Conservation (phyloP, 2,329 filamentous ascomycete genomes). For the Apiospora marii region DNA sequence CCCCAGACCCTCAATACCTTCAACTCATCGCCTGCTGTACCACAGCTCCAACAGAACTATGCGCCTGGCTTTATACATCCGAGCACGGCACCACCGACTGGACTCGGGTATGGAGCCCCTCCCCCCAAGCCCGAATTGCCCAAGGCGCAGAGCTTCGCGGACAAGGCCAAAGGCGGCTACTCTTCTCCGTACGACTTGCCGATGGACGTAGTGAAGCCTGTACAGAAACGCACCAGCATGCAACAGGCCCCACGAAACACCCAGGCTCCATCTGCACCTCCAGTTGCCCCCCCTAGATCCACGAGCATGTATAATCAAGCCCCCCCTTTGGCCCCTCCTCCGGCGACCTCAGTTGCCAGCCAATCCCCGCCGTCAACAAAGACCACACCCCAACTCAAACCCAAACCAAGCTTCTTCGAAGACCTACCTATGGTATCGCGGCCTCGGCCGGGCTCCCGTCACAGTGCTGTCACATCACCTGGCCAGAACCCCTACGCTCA, state of each 20-base stretch:
- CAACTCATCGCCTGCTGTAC: constrained; percentile 52
- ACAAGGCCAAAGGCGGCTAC: constrained; percentile 92
- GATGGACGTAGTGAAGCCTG: constrained; percentile 79
- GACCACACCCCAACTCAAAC: constrained; percentile 44
- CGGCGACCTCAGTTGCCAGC: constrained; percentile 36
- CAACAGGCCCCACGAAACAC: constrained; percentile 60
- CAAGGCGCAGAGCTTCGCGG: constrained; percentile 83
- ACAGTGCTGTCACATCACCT: constrained; percentile 38
- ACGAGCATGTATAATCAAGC: constrained; percentile 61
- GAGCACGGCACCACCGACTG: constrained; percentile 37
- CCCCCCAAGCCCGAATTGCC: constrained; percentile 54
- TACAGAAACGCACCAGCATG: constrained; percentile 69
- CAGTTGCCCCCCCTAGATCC: constrained; percentile 58
- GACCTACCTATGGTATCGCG: constrained; percentile 72
- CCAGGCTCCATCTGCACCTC: constrained; percentile 49
- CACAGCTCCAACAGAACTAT: constrained; percentile 37
- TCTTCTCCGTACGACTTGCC: constrained; percentile 94
- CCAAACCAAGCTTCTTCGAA: constrained; percentile 74
- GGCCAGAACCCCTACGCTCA: constrained; percentile 34
- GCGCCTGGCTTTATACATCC: constrained; percentile 40
- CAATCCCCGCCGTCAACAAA: constrained; percentile 48
- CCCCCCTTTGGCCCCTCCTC: constrained; percentile 30
- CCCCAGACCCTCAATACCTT: constrained; percentile 51
- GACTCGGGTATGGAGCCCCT: constrained; percentile 48
- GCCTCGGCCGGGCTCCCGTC: constrained; percentile 67